A percentile compares a stretch with the other conserved stretches of the same genome.
phyloP scores from a whole-genome alignment of 495 filamentous ascomycete species.

The Saxophila tyrrhenica region DNA sequence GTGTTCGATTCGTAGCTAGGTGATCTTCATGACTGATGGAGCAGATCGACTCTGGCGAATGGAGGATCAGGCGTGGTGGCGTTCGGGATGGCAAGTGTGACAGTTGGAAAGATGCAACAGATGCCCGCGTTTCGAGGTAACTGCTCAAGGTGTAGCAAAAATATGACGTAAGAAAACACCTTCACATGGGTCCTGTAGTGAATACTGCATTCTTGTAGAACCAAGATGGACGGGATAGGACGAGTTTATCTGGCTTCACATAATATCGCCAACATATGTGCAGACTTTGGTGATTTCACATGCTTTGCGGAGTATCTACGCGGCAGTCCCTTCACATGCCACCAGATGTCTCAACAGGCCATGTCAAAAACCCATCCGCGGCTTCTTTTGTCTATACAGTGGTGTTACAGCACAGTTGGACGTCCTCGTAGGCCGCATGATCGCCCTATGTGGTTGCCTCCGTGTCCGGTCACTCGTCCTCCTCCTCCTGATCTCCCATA shows the following conservation, averaged over 20 bases:
- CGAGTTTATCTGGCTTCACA: too few relatives aligned
- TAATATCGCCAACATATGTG: too few relatives aligned
- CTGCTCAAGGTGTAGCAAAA: neutral
- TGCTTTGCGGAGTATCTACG: neutral
- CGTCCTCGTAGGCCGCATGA: neutral
- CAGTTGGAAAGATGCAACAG: neutral
- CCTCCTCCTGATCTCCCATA: conserved; percentile 44
- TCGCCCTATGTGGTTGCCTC: neutral
- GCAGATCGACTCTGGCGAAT: too few relatives aligned
- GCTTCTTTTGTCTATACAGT: neutral
- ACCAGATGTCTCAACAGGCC: neutral
- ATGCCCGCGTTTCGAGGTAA: neutral
- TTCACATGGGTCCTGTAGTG: neutral
- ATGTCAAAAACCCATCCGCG: neutral
- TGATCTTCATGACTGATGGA: too few relatives aligned
- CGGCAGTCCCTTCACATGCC: neutral
- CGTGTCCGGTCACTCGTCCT: neutral
- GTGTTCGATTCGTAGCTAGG: too few relatives aligned
- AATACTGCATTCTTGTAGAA: too few relatives aligned
- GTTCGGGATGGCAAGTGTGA: neutral
- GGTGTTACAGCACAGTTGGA: neutral
- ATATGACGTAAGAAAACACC: neutral
- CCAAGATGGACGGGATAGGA: too few relatives aligned
- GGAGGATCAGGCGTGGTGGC: too few relatives aligned
- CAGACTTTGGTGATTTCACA: too few relatives aligned